Base-by-base conservation (phyloP, 2,329 filamentous ascomycete genomes). In the Fusarium nygamai region DNA sequence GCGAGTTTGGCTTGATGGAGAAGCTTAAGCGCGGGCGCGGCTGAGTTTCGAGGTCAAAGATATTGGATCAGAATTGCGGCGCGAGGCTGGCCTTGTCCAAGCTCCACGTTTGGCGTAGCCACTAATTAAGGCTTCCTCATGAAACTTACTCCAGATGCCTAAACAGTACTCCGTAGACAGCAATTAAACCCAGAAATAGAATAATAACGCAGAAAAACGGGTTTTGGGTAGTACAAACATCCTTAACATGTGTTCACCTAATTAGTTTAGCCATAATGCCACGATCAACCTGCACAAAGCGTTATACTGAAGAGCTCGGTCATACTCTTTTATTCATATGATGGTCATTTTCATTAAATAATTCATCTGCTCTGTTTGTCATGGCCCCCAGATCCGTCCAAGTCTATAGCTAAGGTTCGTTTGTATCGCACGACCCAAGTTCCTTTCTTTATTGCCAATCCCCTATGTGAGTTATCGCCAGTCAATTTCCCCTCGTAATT, bases 331-430 rank as follows among this genome's bases (percentile, higher is more conserved):
- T 33, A 51, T 54, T 69, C 44, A 60, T 63, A 54, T 61, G 48
- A 63, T 75, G 64, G 67, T 73, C 74, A 72, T 75, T 78, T 76
- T 70, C 76, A 78, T 78, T 78, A 78, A 75, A 76, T 78, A 64
- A 51, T 67, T 76, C 68, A 67, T 76, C 72, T 67, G 58, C 60
- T 68, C 72, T 61, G 46, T 61, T 66, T 57, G 53, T 64, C 72
- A 61, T 67, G 54, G 61, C 67, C 70, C 67, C 68, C 67, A 64
- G 69, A 62, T 74, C 68, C 62, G 71, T 70, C 72, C 65, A 75
- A 73, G 72, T 78, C 76, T 78, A 78, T 73, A 75, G 56, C 67
- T 59, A 61, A 59, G 62, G 39, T 63, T 36, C 56, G 46, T 69
- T 69, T 54, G 51, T 60, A 59, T 66, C 59, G 57, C 62, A 70